These are phyloP conservation scores for Verbena officinalis DNA, from an alignment of 257 asterid genomes.

Conservation along the genomic window DNA sequence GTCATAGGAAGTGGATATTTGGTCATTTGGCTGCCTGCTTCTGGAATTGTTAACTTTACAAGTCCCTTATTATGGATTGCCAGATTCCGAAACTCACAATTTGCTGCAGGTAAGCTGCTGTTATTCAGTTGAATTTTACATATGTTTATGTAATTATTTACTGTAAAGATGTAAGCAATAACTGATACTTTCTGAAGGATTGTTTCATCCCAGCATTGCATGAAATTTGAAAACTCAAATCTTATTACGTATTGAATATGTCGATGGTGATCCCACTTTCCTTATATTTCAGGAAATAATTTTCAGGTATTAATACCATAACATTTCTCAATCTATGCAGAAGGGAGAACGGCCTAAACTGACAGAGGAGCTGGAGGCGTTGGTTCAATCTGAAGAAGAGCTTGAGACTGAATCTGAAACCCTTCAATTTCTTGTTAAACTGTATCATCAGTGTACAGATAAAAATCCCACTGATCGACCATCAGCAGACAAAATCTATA, in stretches of 20 bases:
- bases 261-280: background rate
- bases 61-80: conserved; percentile 61
- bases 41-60: conserved; percentile 75
- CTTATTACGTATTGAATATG: too few relatives aligned
- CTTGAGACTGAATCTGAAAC: conserved; percentile 1
- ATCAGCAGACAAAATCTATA: conserved; percentile 54
- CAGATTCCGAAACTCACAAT: conserved; percentile 59
- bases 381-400: conserved; percentile 34
- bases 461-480: conserved; percentile 71
- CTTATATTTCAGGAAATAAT: background rate
- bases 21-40: conserved; percentile 93
- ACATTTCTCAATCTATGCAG: conserved; percentile 29
- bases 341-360: conserved; percentile 50
- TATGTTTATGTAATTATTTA: background rate
- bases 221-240: too few relatives aligned
- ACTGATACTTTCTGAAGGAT: background rate
- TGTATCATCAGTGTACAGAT: conserved; percentile 64
- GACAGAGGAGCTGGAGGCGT: conserved; percentile 42
- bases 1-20: conserved; percentile 79
- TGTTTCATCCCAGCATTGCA: background rate
- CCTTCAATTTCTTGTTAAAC: conserved; percentile 29
- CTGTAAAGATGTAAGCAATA: background rate
- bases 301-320: background rate
- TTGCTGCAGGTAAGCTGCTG: conserved; percentile 32
- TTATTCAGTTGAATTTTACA: conserved; percentile 18